Base-by-base conservation (phyloP, 2,329 filamentous ascomycete species). In the Beauveria sp. region DNA sequence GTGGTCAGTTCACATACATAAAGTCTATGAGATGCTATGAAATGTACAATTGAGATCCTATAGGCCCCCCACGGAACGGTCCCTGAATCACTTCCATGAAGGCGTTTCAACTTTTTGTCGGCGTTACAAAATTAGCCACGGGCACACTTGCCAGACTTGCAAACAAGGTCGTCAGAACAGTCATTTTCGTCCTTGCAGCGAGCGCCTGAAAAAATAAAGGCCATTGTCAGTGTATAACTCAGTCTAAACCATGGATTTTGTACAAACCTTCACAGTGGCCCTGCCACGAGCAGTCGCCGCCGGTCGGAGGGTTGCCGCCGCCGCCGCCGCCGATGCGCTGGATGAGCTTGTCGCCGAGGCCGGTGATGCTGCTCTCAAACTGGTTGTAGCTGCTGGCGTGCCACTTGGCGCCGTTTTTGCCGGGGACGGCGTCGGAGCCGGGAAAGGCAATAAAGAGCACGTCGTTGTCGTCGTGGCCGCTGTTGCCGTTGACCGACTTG, bases 371-470 rank as follows among this genome's bases (percentile, higher is more conserved):
- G n/a, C 65, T 70, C 70, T 83, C 79, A 65, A 87, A 87, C 18
- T 79, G 75, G 9, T 72, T 70, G 28, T 74, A 80, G 64, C 70
- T 77, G 7, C 69, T 68, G 0, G 84, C 82, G 9, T 73, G 72
- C 85, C 85, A 88, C 34, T 79, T 73, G 0, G 85, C 85, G 22
- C 76, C 77, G 2, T 72, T 69, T 14, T 75, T 71, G 1, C 84
- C 84, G 0, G 84, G 83, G 0, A 86, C 81, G 1, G 86, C 84
- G 6, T 81, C 78, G 0, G 70, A 61, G 1, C 84, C 84, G 0
- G 75, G 75, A 67, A 88, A 88, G 0, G 82, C 86, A 54, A 88
- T 76, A 70, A 83, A 88, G 42, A 88, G 71, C 0, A 88, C 82
- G 69, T 88, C 84, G 40, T 83, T 77, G 18, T 75, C 71, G 46